Evolutionary conservation across 441 rosid species (phyloP), one percentile per base, ranked within the genome.

Genomic region (Arabidopsis lyrata): DNA sequence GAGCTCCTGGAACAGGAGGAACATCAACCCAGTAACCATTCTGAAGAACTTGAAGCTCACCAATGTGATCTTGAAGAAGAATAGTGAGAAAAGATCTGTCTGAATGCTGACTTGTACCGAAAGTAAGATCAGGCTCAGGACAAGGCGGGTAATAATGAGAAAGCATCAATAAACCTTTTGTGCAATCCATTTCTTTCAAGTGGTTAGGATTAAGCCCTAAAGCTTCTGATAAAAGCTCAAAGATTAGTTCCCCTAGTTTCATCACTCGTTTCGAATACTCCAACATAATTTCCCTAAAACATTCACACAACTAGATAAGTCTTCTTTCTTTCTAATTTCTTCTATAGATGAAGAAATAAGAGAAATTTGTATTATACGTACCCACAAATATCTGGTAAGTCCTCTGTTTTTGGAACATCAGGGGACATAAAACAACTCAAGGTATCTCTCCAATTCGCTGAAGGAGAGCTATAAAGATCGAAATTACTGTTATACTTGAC

Each of bases 91-190:
- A 87, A 63, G 74, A 84, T 41, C 58, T 61, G 49, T 88, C 88
- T 1, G 84, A 22, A 44, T 88, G 96, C 54, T 61, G 78, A 71
- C 71, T 70, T 47, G 83, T 47, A 48, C 88, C 92, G 10, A 82
- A 22, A 3, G 94, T 85, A 58, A 82, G 22, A 41, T 85, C 84
- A n/a, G 93, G 93, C 66, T 88, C 65, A 0, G 90, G 93, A 38
- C 93, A 92, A 8, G 79, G 71, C 3, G 91, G 96, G 68, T 85
- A 83, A 77, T 88, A 88, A 79, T 87, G 88, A 68, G 80, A 35
- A 15, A 88, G 12, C 50, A 81, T 14, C 2, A 4, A 0, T 5
- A 83, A 63, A 6, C 90, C 85, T n/a, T 81, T 74, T 0, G 41
- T 41, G 31, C 92, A 86, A 11, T 68, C 86, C 71, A 90, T 81